These are phyloP conservation scores for Fusarium nodosum DNA, from an alignment of 2,329 filamentous ascomycete species.

Conservation along the genomic window DNA sequence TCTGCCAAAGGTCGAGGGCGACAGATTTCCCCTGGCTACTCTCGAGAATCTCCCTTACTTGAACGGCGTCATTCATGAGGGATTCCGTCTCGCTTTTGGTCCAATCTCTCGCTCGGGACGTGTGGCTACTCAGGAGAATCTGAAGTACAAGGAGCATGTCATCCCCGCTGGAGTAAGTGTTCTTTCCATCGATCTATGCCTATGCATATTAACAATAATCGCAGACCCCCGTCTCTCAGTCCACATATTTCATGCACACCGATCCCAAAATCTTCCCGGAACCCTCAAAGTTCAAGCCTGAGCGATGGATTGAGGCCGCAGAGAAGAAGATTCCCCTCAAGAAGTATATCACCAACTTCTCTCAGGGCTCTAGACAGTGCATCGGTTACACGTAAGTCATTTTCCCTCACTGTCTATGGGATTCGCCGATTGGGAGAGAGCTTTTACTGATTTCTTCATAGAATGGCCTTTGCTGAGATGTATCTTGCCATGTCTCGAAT, in stretches of 20 bases:
- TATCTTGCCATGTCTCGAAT: slow-evolving; percentile 2
- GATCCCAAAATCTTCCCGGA: background rate
- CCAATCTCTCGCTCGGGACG: slow-evolving; percentile 1
- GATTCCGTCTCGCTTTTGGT: background rate
- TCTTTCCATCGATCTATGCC: fast-evolving
- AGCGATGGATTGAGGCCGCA: background rate
- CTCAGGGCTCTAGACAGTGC: background rate
- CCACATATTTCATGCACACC: slow-evolving; percentile 1
- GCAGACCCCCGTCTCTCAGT: background rate
- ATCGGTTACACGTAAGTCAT: slow-evolving; percentile 1
- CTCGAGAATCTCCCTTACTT: slow-evolving; percentile 1
- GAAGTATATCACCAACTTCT: slow-evolving; percentile 7
- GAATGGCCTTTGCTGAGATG: slow-evolving; percentile 2
- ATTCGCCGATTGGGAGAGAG: fast-evolving
- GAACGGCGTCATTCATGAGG: background rate
- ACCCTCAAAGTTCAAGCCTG: background rate
- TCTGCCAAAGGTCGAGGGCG: background rate
- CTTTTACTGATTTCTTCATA: background rate
- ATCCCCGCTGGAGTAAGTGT: background rate
- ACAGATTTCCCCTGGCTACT: background rate
- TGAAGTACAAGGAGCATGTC: background rate
- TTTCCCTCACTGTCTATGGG: background rate
- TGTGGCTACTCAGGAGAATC: slow-evolving; percentile 1
- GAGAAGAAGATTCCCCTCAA: background rate
- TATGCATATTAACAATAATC: background rate